Evolutionary conservation across 2,329 filamentous ascomycete genomes (phyloP), one percentile per base, ranked within the genome.

Genomic region (Nemania diffusa): DNA sequence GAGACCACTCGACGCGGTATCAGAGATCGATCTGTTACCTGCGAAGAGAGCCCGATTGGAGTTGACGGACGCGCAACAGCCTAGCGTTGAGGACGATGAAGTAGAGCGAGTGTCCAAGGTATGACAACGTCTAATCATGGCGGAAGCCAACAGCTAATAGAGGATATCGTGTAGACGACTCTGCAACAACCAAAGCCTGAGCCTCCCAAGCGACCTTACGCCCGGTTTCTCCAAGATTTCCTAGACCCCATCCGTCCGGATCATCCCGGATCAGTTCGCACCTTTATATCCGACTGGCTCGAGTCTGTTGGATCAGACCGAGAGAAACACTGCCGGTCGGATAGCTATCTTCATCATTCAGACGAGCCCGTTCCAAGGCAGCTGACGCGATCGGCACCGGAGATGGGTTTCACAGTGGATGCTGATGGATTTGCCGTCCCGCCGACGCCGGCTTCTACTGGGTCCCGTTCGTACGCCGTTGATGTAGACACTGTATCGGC

Each of bases 251-350:
- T 13, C 44, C 42, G n/a, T 6, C 42, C 9, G 9, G 5, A 5
- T 51, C 46, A 22, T 22, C 22, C n/a, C 5, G 24, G 13, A 5
- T 52, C 50, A 20, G 24, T 26, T 1, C 11, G 22, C 51, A 37
- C 26, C 34, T n/a, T 62, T 63, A 13, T 52, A 8, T 67, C 53
- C 46, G 46, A 59, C n/a, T 67, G 64, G 59, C 53, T 67, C 22
- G 57, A 73, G 59, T 65, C 71, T 62, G 56, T 77, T 61, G 72
- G 62, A 62, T 73, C 72, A 44, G 70, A 73, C 62, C 65, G 71
- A 73, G 67, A 75, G 55, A 73, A 67, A 70, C 66, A 69, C 68
- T 76, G 69, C 61, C 71, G 71, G 57, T 76, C 74, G 57, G 74
- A 76, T 67, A 73, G 68, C 67, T 58, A 71, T 69, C 71, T 74